Evolutionary conservation across 495 filamentous ascomycete genomes (phyloP).

Genomic region (Hypoxylon crocopeplum): DNA sequence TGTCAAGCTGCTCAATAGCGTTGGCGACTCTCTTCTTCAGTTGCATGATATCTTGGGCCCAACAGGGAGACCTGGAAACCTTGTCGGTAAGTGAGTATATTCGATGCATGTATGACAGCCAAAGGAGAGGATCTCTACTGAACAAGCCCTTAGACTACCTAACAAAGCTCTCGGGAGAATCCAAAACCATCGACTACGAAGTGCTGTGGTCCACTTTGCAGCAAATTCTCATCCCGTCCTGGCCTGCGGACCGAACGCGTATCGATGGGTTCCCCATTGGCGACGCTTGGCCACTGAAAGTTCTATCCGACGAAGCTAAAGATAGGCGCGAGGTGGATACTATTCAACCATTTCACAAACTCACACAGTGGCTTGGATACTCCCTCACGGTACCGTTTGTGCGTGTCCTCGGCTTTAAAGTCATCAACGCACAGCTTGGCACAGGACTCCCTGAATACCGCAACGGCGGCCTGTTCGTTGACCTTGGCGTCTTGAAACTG

Average conservation of each 20-base stretch:
- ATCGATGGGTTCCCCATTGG: conserved; percentile 87
- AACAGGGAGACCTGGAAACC: conserved; percentile 8
- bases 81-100: conserved; percentile 4
- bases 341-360: conserved; percentile 92
- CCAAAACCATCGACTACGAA: conserved; percentile 83
- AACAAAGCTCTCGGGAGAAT: conserved; percentile 79
- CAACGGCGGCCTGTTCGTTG: conserved; percentile 84
- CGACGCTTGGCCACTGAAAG: conserved; percentile 77
- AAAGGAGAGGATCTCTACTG: background rate
- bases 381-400: conserved; percentile 89
- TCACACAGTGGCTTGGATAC: conserved; percentile 88
- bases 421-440: conserved; percentile 75
- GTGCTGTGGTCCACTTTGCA: conserved; percentile 89
- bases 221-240: conserved; percentile 83
- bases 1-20: conserved; percentile 1
- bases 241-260: conserved; percentile 85
- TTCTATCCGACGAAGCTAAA: conserved; percentile 73
- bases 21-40: conserved; percentile 1
- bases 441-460: conserved; percentile 87
- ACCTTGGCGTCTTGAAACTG: conserved; percentile 76
- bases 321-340: conserved; percentile 74
- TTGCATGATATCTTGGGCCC: background rate
- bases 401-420: conserved; percentile 73
- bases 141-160: conserved; percentile 72
- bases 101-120: background rate